Base-by-base conservation (phyloP, 345 rosid genomes). In the Draba incana region DNA sequence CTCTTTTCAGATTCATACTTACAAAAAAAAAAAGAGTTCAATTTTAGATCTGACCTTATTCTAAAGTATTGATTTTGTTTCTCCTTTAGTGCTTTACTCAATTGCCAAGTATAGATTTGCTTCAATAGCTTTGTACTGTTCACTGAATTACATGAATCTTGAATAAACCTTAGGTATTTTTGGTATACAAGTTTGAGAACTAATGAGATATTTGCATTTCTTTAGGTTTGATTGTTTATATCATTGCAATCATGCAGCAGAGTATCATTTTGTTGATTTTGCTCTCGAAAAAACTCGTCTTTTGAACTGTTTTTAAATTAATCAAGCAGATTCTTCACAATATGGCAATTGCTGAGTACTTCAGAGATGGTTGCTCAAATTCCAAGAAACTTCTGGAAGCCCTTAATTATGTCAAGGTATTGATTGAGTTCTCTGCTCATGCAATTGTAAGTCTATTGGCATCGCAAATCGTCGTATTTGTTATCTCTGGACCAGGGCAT, bases 271-370 rank as follows among this genome's bases (percentile, higher is more conserved):
- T 20, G 20, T 20, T 20, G 20, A 6, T 57, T 16, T 16, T 27
- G 31, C 4, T 6, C 13, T n/a, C 6, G 3, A 16, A 15, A 10
- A 39, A 39, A 4, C 10, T 3, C 33, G 31, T 28, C 15, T 46
- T 46, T 45, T 72, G 57, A 15, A 13, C 27, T 69, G 30, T 12
- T 77, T 77, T 50, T 47, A 55, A 55, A 14, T 70, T 42, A 60
- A 61, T 70, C 47, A 49, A 46, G 65, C 79, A 95, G 99, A 81
- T 95, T 75, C 85, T 85, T 62, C 99, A 95, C 79, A 92, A 95
- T 67, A 92, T 89, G 79, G 93, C 96, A 52, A 83, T 95, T 61
- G 83, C 82, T 8, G 97, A 89, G 67, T 89, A 76, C 77, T 84
- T 85, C 70, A 81, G 79, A 47, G 84, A 88, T 68, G 89, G 84